Conservation (phyloP, 2,329 filamentous ascomycete genomes). For the Cladorrhinum sp. region DNA sequence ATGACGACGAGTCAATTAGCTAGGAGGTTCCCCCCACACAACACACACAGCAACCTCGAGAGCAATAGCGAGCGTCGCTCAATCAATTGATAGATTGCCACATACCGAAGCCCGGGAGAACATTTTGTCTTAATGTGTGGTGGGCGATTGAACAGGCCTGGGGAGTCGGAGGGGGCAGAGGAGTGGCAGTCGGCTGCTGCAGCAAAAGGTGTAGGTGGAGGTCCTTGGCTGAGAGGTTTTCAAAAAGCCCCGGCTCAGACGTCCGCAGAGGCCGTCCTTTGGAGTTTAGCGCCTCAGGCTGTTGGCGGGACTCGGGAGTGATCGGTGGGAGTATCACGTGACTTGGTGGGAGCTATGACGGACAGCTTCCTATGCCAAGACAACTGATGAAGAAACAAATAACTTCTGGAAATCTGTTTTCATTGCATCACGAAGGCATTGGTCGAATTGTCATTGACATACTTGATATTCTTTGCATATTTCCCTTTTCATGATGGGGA, state of each 20-base stretch:
- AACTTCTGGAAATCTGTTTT: too few relatives aligned
- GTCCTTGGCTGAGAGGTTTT: slow-evolving; percentile 42
- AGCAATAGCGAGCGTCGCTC: not conserved
- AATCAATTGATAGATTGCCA: slow-evolving; percentile 23
- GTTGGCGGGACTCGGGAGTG: slow-evolving; percentile 16
- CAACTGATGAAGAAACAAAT: too few relatives aligned
- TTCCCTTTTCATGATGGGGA: not conserved
- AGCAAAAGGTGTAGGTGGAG: slow-evolving; percentile 25
- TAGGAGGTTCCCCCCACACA: slow-evolving; percentile 26
- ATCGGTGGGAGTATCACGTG: slow-evolving; percentile 27
- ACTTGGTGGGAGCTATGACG: not conserved
- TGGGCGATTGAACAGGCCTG: slow-evolving; percentile 44
- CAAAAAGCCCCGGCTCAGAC: slow-evolving; percentile 34
- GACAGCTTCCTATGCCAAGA: not conserved
- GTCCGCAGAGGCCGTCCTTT: slow-evolving; percentile 13
- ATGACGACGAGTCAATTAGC: slow-evolving; percentile 25
- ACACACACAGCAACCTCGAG: not conserved
- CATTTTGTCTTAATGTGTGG: slow-evolving; percentile 49
- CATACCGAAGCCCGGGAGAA: slow-evolving; percentile 57
- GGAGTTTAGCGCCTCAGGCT: slow-evolving; percentile 17
- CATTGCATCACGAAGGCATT: too few relatives aligned
- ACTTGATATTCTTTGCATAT: too few relatives aligned
- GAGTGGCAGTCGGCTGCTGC: slow-evolving; percentile 29
- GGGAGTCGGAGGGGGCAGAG: slow-evolving; percentile 19
- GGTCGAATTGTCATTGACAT: too few relatives aligned